Evolutionary conservation across 108 stramenopile species (phyloP), one percentile per base, ranked within the genome.

Genomic region (Cyclotella baltica): DNA sequence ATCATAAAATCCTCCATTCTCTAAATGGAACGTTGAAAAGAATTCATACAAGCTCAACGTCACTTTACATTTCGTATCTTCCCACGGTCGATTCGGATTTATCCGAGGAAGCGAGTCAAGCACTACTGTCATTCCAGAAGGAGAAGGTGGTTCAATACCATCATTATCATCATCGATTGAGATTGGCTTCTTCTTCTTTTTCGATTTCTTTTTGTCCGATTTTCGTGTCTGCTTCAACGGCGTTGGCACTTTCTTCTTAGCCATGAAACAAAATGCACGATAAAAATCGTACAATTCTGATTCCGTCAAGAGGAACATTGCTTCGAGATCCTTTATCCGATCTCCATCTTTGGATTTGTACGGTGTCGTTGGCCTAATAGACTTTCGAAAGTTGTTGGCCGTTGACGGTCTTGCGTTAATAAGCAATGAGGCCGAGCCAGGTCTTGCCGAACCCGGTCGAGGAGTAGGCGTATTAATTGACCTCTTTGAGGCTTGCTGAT

Each of bases 191-290:
- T 43, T 19, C n/a, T 29, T 35, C 53, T 38, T 35, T 73, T 48
- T 56, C 5, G 19, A 19, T n/a, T 29, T 35, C 22, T 28, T 57
- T 47, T 31, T 47, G 50, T n/a, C 56, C 31, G 19, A 52, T 37
- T 36, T 55, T 34, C 27, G 38, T 8, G 50, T 37, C n/a, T 37
- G 23, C 2, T 5, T 35, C 11, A 56, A 25, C 6, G 76, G 28
- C 13, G 46, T 28, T 36, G 50, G 28, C 13, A 28, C 51, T 27
- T 70, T 68, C 25, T 28, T 38, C 48, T 70, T 70, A 3, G 77
- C 69, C 67, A 70, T 77, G 68, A 31, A 52, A 23, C 69, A 77
- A 70, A 70, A 77, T 52, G 67, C 59, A 34, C 69, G 59, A 53
- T 77, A 64, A 51, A 77, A 70, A 28, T 70, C 36, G 27, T 69